These are phyloP conservation scores for Aotearoamyces nothofagi DNA, from an alignment of 2,329 filamentous ascomycete genomes.

Conservation along the genomic window DNA sequence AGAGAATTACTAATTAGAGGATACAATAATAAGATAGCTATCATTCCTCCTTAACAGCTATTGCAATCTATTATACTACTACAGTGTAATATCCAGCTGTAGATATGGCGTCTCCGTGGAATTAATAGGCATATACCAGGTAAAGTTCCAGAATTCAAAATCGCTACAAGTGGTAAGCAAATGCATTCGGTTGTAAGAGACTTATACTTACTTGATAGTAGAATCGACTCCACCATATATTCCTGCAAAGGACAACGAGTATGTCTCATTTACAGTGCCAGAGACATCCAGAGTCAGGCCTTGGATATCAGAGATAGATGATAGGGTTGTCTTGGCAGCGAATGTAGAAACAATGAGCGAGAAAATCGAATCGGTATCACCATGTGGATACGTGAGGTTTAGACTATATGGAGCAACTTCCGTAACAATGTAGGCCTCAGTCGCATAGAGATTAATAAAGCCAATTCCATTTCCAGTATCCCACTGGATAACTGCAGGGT, in stretches of 20 bases:
- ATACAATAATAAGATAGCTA: no score
- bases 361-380: conserved; percentile 32
- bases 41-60: no score
- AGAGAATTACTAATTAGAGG: no score
- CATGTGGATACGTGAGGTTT: conserved; percentile 36
- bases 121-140: conserved; percentile 23
- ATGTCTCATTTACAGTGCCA: conserved; percentile 10
- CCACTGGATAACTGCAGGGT: conserved; percentile 47
- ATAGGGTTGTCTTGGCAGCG: conserved; percentile 25
- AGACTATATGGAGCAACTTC: conserved; percentile 27
- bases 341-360: conserved; percentile 33
- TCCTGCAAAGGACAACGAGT: conserved; percentile 9
- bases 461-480: conserved; percentile 23
- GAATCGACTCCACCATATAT: conserved; percentile 20
- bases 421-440: conserved; percentile 24
- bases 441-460: conserved; percentile 23
- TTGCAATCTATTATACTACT: conserved; percentile 4
- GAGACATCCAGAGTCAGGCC: conserved; percentile 29
- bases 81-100: conserved; percentile 8
- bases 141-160: conserved; percentile 32
- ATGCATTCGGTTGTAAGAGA: background rate
- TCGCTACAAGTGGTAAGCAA: conserved; percentile 11
- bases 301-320: conserved; percentile 30
- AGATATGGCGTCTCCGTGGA: conserved; percentile 12
- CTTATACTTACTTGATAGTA: conserved; percentile 20